A percentile compares a stretch with the other conserved stretches of the same genome.
Evolutionary conservation across 164 flowering plant genomes (phyloP).

Genomic region (Stephania yunnanensis): DNA sequence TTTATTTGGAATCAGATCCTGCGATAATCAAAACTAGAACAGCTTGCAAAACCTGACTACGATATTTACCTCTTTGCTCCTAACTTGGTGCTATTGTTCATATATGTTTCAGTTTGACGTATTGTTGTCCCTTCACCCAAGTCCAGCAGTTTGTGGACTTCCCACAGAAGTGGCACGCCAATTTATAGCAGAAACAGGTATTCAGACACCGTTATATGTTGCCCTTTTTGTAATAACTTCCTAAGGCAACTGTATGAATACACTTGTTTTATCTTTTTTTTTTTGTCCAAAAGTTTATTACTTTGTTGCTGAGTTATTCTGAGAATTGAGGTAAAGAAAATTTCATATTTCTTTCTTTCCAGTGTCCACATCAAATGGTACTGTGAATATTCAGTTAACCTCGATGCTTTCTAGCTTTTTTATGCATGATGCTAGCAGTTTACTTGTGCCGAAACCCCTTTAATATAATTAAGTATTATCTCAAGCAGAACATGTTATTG

Average conservation of each 20-base stretch:
- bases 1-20: no score
- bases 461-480: not conserved
- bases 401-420: not conserved
- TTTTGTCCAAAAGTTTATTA: not conserved
- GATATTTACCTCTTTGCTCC: not conserved
- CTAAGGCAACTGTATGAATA: not conserved
- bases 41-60: no score
- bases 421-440: not conserved
- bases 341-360: not conserved
- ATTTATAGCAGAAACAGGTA: conserved; percentile 85
- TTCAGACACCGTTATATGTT: not conserved
- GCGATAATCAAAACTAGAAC: no score
- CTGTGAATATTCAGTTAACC: not conserved
- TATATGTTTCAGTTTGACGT: conserved; percentile 55
- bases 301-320: not conserved
- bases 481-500: not conserved
- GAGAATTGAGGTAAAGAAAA: not conserved
- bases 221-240: not conserved
- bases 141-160: conserved; percentile 94
- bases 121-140: conserved; percentile 87
- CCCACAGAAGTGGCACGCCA: conserved; percentile 80
- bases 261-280: not conserved
- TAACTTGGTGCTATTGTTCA: conserved; percentile 5
- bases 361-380: not conserved
- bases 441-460: not conserved